Base-by-base conservation (phyloP, 805 yeast genomes). In the Starmera amethionina region DNA sequence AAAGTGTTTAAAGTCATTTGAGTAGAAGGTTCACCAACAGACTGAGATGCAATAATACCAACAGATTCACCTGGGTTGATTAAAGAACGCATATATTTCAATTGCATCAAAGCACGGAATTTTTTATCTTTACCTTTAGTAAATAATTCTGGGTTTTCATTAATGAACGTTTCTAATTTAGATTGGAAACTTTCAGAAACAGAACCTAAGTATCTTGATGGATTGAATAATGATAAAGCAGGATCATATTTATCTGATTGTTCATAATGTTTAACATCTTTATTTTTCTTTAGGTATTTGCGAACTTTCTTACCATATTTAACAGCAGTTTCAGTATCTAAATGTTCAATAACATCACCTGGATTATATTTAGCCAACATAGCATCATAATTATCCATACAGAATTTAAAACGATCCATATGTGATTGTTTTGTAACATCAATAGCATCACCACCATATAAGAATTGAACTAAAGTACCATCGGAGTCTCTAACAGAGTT, bases 11-110 rank as follows among this genome's bases (percentile, higher is more conserved):
- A 75, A 14, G 99, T 93, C 99, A 93, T 93, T 70, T 93, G 99
- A 4, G 99, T 93, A 5, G 97, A 87, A 39, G 99, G 99, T 65
- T 93, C 99, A 66, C 99, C 99, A 61, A 93, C 81, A 40, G 97
- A 88, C 67, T 93, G 97, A 18, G 97, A 83, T 8, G 98, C 99
- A 66, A 94, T 82, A 56, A 93, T 89, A 66, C 99, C 99, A 41
- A 93, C 97, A 39, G 96, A 79, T 63, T 93, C 99, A 60, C 99
- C 98, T 5, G 99, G 97, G 54, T 87, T 77, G 40, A 93, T 80
- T 49, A 89, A 70, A 10, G 97, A 88, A 56, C 95, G 82, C 96
- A 90, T 93, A 65, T 93, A 93, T 66, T 94, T 94, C 69, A 93
- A 73, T 68, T 90, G 97, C 98, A 94, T 94, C 58, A 93, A 73